A percentile compares a stretch with the other conserved stretches of the same genome.
These are phyloP conservation scores for Mercurialis annua DNA, from an alignment of 345 rosid genomes.

Conservation along the genomic window DNA sequence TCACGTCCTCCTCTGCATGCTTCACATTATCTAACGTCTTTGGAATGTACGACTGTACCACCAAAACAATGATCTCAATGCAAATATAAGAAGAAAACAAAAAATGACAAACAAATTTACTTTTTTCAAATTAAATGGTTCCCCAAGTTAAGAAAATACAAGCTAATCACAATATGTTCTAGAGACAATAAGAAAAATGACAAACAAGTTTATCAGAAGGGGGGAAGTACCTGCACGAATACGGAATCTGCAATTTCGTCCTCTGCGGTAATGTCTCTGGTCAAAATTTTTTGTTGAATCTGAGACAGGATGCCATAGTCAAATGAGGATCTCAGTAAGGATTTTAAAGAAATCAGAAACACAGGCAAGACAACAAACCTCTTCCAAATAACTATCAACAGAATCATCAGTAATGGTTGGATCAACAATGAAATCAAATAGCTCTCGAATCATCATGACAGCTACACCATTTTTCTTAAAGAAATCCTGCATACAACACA, in stretches of 20 bases:
- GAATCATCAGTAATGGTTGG: conserved; percentile 74
- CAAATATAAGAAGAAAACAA: no score
- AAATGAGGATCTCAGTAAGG: neutral
- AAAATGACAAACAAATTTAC: no score
- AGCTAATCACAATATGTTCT: neutral
- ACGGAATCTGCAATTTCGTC: conserved; percentile 95
- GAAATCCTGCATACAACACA: conserved; percentile 53
- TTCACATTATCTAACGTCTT: conserved; percentile 76
- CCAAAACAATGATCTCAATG: no score
- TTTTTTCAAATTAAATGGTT: conserved; percentile 6
- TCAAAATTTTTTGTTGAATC: conserved; percentile 70
- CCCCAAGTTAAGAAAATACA: neutral
- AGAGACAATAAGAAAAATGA: no score
- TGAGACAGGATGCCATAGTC: conserved; percentile 22
- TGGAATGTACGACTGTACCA: conserved; percentile 69
- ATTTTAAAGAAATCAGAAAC: neutral
- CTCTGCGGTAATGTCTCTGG: conserved; percentile 63
- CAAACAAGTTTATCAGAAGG: neutral
- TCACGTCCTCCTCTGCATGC: conserved; percentile 73
- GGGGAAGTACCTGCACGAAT: conserved; percentile 63
- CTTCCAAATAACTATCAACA: conserved; percentile 79
- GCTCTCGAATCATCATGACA: conserved; percentile 87
- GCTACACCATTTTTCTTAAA: conserved; percentile 90
- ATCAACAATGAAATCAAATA: conserved; percentile 92
- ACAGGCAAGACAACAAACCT: conserved; percentile 40